Evolutionary conservation across 208 protist species (phyloP).

Genomic region (Novymonas esmeraldas): DNA sequence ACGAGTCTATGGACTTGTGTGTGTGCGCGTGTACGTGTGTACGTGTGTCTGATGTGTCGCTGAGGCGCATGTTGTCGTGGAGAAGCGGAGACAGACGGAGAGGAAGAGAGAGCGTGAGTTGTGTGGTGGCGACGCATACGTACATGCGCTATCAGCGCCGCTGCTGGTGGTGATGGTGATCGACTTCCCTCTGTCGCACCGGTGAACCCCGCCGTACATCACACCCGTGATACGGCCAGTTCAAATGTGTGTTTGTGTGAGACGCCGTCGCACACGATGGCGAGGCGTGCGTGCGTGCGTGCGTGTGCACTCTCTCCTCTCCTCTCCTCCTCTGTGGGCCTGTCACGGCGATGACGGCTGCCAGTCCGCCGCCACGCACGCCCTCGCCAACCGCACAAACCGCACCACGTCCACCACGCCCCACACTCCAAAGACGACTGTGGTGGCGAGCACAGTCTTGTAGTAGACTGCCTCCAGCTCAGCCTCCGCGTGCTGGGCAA

Average conservation of each 20-base stretch:
- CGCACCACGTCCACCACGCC: constrained; percentile 14
- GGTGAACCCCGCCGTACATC: too few relatives aligned
- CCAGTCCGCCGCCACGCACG: neutral
- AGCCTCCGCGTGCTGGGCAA: constrained; percentile 25
- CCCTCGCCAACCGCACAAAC: constrained; percentile 6
- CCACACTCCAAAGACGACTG: constrained; percentile 17
- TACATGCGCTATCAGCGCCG: too few relatives aligned
- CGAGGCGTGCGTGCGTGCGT: too few relatives aligned
- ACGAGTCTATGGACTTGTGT: neutral
- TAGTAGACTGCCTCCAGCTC: constrained; percentile 37
- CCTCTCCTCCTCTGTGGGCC: too few relatives aligned
- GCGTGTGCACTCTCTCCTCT: too few relatives aligned
- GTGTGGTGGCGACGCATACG: neutral
- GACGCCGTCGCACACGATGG: too few relatives aligned
- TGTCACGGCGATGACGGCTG: too few relatives aligned
- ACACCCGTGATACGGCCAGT: too few relatives aligned
- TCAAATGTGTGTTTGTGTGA: too few relatives aligned
- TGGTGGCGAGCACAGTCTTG: constrained; percentile 11
- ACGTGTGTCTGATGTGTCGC: neutral
- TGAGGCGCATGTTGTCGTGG: neutral
- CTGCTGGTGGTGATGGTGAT: too few relatives aligned
- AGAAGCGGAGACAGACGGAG: neutral
- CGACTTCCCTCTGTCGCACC: too few relatives aligned
- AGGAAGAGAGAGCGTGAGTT: neutral
- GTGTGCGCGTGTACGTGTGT: neutral